Base-by-base conservation (phyloP, 2,329 filamentous ascomycete species). In the Coniochaeta prunicola region DNA sequence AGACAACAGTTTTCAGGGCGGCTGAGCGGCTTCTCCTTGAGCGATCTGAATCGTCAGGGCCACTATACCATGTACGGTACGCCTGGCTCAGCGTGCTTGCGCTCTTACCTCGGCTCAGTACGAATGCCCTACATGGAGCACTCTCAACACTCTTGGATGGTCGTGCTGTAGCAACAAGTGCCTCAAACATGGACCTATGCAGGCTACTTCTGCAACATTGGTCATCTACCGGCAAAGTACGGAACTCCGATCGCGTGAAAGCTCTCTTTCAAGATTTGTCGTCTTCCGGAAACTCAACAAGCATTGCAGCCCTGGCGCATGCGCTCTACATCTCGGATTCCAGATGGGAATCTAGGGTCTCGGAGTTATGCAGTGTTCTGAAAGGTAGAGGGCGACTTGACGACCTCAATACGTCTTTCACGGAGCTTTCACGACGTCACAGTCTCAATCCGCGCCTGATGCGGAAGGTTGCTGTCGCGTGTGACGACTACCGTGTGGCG, bases 391-490 rank as follows among this genome's bases (percentile, higher is more conserved):
- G 54, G 34, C 36, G 26, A 12, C 2, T 30, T 1, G 30, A 19
- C 12, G 54, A 56, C 13, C 36, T 56, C 10, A 7, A n/a, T 42
- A 56, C 1, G 12, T 56, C 54, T 28, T 56, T 56, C 24, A 24
- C 4, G 36, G 24, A 56, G 4, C 54, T 56, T 17, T 19, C 21
- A 21, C 34, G 40, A 12, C n/a, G 21, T 21, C 53, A 55, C 2
- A 5, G 12, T 10, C 30, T 59, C 21, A 48, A 53, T 40, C 13
- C 26, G 31, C 53, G 56, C 6, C 57, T 66, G 45, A 57, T 68
- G 15, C 58, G 65, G 56, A 58, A 59, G 9, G 53, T 69, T 30
- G 66, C 66, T 21, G 65, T 60, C 60, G 60, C 63, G 1, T 61
- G 59, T n/a, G 56, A 60, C 36, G 63, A 69, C 56, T 13, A 64